Base-by-base conservation (phyloP, 805 yeast genomes). In the Metschnikowia noctiluminum region DNA sequence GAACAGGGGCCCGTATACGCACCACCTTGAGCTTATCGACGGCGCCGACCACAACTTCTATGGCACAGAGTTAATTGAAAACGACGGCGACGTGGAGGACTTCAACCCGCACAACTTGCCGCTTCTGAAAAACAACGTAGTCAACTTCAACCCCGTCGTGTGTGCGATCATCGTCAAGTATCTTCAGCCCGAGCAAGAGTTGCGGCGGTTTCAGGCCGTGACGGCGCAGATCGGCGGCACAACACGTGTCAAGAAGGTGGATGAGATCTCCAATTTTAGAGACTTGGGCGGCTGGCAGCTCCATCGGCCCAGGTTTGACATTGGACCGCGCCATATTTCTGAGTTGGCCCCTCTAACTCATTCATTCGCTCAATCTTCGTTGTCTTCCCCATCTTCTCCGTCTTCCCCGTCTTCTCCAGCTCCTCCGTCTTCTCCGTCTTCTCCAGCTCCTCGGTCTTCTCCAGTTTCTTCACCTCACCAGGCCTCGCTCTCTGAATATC, bases 31-130 rank as follows among this genome's bases (percentile, higher is more conserved):
- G 35, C 62, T 88, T 7, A 69, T 91, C 10, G 78, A 79, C 1
- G 73, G 71, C 40, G 96, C 96, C 0, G 91, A 89, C 62, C 98
- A 91, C 65, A 88, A 87, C 58, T 90, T 77, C 60, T 86, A 77
- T 60, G 92, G 94, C 0, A 53, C 60, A 0, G 59, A 64, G 2
- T 67, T 57, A 9, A 70, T 77, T 40, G 57, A 65, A 14, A 68
- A 66, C 16, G 74, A 61, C 11, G 58, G 48, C 13, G 71, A 68
- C 32, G 64, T 46, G 38, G 70, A 56, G 48, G 69, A 64, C 1
- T 57, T 52, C 53, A 68, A 73, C 60, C 72, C 80, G 14, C 52
- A 61, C 14, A 48, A 61, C 16, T 54, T 71, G 16, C 87, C 88
- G 0, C 43, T 77, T 35, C 77, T 62, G 43, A 63, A 68, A n/a